phyloP scores from a whole-genome alignment of 2,329 filamentous ascomycete genomes.

The Stemphylium vesicarium region DNA sequence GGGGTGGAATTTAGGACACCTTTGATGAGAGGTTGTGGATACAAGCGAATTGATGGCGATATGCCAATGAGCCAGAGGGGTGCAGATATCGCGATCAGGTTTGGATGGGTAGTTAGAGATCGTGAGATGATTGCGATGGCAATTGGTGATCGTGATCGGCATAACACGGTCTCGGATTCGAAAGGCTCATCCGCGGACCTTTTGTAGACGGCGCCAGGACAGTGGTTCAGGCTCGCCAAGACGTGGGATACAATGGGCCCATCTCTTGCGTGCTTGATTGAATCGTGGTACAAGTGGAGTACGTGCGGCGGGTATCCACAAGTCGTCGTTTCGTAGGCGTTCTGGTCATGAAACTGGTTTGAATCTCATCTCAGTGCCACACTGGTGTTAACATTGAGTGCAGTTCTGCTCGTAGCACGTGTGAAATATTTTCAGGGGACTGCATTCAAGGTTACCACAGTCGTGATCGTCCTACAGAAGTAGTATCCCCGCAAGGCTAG shows the following conservation, averaged over 20 bases:
- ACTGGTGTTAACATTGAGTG: neutral
- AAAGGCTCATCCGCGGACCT: neutral
- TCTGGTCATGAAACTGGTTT: neutral
- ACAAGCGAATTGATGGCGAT: no score
- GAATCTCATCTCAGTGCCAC: neutral
- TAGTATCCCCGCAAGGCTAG: constrained; percentile 1
- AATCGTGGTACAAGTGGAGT: constrained; percentile 4
- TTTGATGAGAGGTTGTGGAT: no score
- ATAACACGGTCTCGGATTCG: neutral
- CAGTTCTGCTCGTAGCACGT: neutral
- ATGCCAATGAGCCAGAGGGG: no score
- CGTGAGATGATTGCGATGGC: neutral
- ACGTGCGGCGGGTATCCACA: neutral
- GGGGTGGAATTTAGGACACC: no score
- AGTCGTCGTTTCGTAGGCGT: neutral
- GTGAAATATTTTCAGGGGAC: neutral
- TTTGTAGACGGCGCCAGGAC: neutral
- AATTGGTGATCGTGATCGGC: neutral
- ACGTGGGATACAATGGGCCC: neutral
- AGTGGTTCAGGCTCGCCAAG: constrained; percentile 8
- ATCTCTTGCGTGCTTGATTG: constrained; percentile 3
- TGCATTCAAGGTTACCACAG: no score
- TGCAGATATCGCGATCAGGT: no score
- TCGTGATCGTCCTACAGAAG: neutral
- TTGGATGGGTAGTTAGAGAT: neutral